phyloP scores from a whole-genome alignment of 2,329 filamentous ascomycete genomes.

The Eutypella sp. region DNA sequence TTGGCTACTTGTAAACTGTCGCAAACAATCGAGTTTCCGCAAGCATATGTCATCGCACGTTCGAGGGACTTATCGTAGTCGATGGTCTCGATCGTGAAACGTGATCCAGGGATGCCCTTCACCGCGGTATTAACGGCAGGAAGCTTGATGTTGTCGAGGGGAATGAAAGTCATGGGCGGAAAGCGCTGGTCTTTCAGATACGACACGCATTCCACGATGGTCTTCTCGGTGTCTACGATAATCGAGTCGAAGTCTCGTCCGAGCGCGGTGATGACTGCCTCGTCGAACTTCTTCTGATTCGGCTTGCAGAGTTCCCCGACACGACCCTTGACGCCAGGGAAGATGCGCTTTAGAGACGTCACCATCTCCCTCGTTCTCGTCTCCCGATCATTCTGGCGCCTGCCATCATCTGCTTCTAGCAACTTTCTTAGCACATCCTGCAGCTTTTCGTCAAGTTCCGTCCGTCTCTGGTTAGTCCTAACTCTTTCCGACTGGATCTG shows the following conservation, averaged over 20 bases:
- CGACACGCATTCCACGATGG: constrained; percentile 87
- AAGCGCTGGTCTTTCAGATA: constrained; percentile 88
- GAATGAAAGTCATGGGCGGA: constrained; percentile 88
- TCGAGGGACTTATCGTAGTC: constrained; percentile 87
- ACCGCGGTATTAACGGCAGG: constrained; percentile 84
- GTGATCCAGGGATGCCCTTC: constrained; percentile 80
- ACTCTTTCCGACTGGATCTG: constrained; percentile 78
- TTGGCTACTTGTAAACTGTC: constrained; percentile 84
- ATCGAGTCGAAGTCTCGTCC: constrained; percentile 92
- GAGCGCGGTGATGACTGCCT: constrained; percentile 86
- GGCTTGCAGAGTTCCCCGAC: constrained; percentile 90
- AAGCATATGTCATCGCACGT: constrained; percentile 90
- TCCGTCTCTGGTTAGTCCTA: constrained; percentile 73
- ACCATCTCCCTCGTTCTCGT: constrained; percentile 76
- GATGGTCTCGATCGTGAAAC: constrained; percentile 91
- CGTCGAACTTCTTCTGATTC: constrained; percentile 94
- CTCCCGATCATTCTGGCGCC: constrained; percentile 81
- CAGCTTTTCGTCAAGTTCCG: constrained; percentile 88
- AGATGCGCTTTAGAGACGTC: constrained; percentile 80
- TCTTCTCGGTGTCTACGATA: constrained; percentile 92
- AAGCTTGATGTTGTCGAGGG: constrained; percentile 95
- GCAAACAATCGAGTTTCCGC: constrained; percentile 90
- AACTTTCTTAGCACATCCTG: constrained; percentile 75
- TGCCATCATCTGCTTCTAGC: constrained; percentile 78
- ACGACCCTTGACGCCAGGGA: constrained; percentile 84